phyloP scores from a whole-genome alignment of 148 eudicot species.

The Silene uniflora region DNA sequence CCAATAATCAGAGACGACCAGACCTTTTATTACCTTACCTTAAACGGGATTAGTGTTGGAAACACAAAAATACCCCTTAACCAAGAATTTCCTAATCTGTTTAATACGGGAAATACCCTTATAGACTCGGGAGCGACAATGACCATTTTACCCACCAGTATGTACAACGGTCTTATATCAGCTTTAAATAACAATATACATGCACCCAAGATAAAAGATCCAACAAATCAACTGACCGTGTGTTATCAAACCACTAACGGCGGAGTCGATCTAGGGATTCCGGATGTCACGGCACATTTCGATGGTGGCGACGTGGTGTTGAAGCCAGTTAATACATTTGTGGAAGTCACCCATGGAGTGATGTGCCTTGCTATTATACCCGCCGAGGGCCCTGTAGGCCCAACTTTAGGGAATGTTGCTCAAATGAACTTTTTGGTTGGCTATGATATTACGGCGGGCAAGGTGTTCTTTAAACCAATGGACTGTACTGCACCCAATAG shows the following conservation, averaged over 20 bases:
- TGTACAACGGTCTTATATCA: constrained; percentile 15
- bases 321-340: constrained; percentile 21
- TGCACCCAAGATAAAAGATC: constrained; percentile 18
- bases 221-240: constrained; percentile 18
- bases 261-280: constrained; percentile 19
- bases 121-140: constrained; percentile 76
- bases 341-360: neutral
- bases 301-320: constrained; percentile 40
- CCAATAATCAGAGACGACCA: constrained; percentile 27
- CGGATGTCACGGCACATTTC: constrained; percentile 19
- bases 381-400: neutral
- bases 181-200: constrained; percentile 18
- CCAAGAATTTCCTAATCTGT: neutral
- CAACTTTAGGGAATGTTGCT: constrained; percentile 48
- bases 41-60: constrained; percentile 40
- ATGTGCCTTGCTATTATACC: neutral
- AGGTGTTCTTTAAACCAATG: neutral
- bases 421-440: constrained; percentile 52
- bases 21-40: constrained; percentile 46
- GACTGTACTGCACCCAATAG: constrained; percentile 30
- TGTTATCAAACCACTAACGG: constrained; percentile 31
- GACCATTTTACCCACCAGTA: constrained; percentile 31
- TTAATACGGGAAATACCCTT: constrained; percentile 47
- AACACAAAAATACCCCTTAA: constrained; percentile 1
- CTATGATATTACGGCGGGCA: constrained; percentile 30